phyloP scores from a whole-genome alignment of 169 alveolate species.

The Cryptosporidium bovis region DNA sequence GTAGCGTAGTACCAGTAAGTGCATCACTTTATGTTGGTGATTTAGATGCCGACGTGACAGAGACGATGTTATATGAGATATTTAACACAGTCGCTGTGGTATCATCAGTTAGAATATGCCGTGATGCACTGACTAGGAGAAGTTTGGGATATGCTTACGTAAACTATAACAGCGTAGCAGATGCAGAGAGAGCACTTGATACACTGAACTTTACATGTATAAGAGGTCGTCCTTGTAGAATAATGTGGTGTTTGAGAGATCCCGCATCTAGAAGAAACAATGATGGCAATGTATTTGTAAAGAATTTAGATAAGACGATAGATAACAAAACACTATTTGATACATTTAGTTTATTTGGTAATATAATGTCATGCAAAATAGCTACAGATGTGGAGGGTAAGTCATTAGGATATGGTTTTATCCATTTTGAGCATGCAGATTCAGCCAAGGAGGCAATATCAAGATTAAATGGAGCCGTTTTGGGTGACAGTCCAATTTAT shows the following conservation, averaged over 20 bases:
- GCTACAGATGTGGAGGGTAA: slow-evolving; percentile 89
- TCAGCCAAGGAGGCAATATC: slow-evolving; percentile 93
- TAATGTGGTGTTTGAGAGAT: slow-evolving; percentile 93
- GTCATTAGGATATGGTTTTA: slow-evolving; percentile 95
- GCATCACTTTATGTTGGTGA: slow-evolving; percentile 94
- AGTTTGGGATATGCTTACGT: slow-evolving; percentile 93
- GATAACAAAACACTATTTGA: slow-evolving; percentile 94
- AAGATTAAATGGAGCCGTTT: slow-evolving; percentile 90
- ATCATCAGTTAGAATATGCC: slow-evolving; percentile 92
- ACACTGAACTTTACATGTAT: slow-evolving; percentile 91
- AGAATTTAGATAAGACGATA: slow-evolving; percentile 91
- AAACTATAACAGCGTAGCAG: slow-evolving; percentile 88
- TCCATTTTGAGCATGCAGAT: slow-evolving; percentile 93
- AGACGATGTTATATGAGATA: slow-evolving; percentile 92
- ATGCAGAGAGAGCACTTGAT: slow-evolving; percentile 93
- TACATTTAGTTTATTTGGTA: slow-evolving; percentile 93
- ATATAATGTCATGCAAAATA: slow-evolving; percentile 94
- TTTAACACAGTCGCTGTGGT: slow-evolving; percentile 93
- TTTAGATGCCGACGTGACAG: slow-evolving; percentile 91
- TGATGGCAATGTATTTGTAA: slow-evolving; percentile 93
- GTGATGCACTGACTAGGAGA: slow-evolving; percentile 91
- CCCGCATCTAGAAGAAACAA: slow-evolving; percentile 93
- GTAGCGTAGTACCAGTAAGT: slow-evolving; percentile 75
- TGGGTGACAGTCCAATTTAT: slow-evolving; percentile 90
- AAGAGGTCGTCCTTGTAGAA: slow-evolving; percentile 92